Evolutionary conservation across 306 rosid species (phyloP).

Genomic region (Vicia sativa): DNA sequence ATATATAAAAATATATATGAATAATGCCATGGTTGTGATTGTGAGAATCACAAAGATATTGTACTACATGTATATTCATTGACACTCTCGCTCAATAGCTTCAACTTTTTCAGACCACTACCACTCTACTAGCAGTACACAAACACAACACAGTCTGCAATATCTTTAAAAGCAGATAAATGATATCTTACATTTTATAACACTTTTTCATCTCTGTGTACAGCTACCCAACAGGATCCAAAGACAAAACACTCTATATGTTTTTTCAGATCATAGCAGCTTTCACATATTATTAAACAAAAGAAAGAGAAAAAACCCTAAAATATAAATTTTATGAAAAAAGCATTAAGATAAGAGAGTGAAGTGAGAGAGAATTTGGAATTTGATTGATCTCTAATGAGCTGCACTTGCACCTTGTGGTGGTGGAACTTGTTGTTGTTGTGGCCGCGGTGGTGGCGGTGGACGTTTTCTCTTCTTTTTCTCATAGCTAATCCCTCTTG

Average conservation of each 20-base stretch:
- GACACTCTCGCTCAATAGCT: slow-evolving; percentile 6
- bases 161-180: slow-evolving; percentile 45
- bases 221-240: slow-evolving; percentile 51
- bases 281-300: slow-evolving; percentile 32
- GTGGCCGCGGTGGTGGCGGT: slow-evolving; percentile 52
- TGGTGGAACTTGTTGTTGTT: slow-evolving; percentile 43
- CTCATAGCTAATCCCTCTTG: slow-evolving; percentile 96
- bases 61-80: slow-evolving; percentile 33
- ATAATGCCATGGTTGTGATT: slow-evolving; percentile 13
- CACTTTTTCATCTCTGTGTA: slow-evolving; percentile 49
- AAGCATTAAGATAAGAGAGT: slow-evolving; percentile 22
- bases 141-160: slow-evolving; percentile 43
- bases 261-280: slow-evolving; percentile 35
- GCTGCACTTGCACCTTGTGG: slow-evolving; percentile 66
- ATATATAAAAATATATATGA: neutral
- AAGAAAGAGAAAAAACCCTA: slow-evolving; percentile 37
- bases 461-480: slow-evolving; percentile 96
- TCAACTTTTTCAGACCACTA: slow-evolving; percentile 55
- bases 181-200: slow-evolving; percentile 46
- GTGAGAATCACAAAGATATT: slow-evolving; percentile 10
- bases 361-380: slow-evolving; percentile 16
- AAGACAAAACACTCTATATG: slow-evolving; percentile 43
- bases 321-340: slow-evolving; percentile 1
- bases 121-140: slow-evolving; percentile 45
- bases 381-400: slow-evolving; percentile 25